A percentile compares a stretch with the other conserved stretches of the same genome.
phyloP scores from a whole-genome alignment of 2,329 filamentous ascomycete species.

The Aspergillus transmontanensis region DNA sequence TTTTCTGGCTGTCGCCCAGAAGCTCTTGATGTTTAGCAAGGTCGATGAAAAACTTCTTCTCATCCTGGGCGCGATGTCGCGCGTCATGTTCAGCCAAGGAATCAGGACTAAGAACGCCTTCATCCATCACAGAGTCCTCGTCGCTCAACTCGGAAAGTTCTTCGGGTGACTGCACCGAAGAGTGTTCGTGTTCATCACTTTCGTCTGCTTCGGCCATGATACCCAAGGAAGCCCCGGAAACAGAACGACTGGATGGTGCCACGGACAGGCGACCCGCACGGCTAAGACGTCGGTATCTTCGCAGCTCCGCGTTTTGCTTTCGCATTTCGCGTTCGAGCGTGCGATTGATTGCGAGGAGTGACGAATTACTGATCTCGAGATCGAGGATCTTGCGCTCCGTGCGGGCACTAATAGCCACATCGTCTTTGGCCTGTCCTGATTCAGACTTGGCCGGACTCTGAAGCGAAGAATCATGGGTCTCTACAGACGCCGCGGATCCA shows the following conservation, averaged over 20 bases:
- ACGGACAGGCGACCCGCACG: conserved; percentile 75
- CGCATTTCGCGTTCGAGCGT: conserved; percentile 88
- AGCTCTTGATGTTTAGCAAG: conserved; percentile 86
- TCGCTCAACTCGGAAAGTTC: conserved; percentile 45
- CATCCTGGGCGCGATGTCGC: conserved; percentile 70
- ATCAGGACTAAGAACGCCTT: conserved; percentile 39
- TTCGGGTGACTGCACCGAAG: conserved; percentile 32
- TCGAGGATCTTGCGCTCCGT: conserved; percentile 94
- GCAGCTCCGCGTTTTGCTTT: conserved; percentile 85
- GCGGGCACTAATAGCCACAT: conserved; percentile 83
- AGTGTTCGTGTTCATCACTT: conserved; percentile 37
- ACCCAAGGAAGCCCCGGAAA: conserved; percentile 46
- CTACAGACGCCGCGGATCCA: conserved; percentile 32
- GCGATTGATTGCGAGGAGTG: conserved; percentile 90
- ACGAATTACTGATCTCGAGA: conserved; percentile 94
- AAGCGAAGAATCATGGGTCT: conserved; percentile 53
- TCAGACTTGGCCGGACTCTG: conserved; percentile 54
- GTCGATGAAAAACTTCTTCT: conserved; percentile 81
- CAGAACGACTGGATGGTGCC: conserved; percentile 49
- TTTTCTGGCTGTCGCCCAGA: conserved; percentile 85
- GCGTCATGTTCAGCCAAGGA: conserved; percentile 43
- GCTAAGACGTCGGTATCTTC: conserved; percentile 82
- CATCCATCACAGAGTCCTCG: conserved; percentile 40
- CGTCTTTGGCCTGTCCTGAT: conserved; percentile 62
- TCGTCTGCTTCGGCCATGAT: conserved; percentile 51